Percentiles rank a stretch among this genome's conserved stretches.
Evolutionary conservation across 2,329 filamentous ascomycete genomes (phyloP).

Genomic region (Penicillium sp.): DNA sequence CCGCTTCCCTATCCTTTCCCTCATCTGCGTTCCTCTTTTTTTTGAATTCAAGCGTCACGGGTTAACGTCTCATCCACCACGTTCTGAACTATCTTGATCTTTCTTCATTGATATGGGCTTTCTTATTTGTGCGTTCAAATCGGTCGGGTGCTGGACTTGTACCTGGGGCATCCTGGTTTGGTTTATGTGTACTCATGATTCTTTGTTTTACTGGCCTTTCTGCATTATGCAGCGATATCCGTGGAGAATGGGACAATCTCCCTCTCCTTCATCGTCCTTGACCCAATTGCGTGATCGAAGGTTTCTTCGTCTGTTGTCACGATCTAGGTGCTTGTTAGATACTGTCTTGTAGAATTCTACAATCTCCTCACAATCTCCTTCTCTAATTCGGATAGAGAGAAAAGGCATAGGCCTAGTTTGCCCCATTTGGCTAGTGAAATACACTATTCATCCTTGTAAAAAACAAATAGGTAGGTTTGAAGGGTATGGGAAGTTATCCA

Average conservation of each 20-base stretch:
- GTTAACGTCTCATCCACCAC: constrained; percentile 30
- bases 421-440: not conserved
- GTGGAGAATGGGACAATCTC: constrained; percentile 34
- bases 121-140: constrained; percentile 23
- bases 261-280: constrained; percentile 32
- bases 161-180: constrained; percentile 29
- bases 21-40: constrained; percentile 19
- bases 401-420: not conserved
- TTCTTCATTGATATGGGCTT: constrained; percentile 8
- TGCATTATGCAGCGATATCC: constrained; percentile 43
- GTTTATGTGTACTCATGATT: constrained; percentile 34
- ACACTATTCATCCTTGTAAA: not conserved
- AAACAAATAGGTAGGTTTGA: constrained; percentile 14
- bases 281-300: constrained; percentile 40
- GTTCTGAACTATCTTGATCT: constrained; percentile 24
- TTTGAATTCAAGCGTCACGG: constrained; percentile 31
- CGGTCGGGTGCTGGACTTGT: constrained; percentile 24
- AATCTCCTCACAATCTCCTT: too few relatives aligned
- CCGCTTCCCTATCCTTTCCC: constrained; percentile 10
- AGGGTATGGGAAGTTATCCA: constrained; percentile 30
- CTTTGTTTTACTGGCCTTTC: constrained; percentile 27
- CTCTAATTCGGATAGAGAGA: not conserved
- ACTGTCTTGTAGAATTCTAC: not conserved
- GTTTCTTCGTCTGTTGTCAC: constrained; percentile 29
- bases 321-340: not conserved